Percentiles rank a stretch among this genome's conserved stretches.
Evolutionary conservation across 805 yeast species (phyloP).

Genomic region (Wickerhamiella musiphila): DNA sequence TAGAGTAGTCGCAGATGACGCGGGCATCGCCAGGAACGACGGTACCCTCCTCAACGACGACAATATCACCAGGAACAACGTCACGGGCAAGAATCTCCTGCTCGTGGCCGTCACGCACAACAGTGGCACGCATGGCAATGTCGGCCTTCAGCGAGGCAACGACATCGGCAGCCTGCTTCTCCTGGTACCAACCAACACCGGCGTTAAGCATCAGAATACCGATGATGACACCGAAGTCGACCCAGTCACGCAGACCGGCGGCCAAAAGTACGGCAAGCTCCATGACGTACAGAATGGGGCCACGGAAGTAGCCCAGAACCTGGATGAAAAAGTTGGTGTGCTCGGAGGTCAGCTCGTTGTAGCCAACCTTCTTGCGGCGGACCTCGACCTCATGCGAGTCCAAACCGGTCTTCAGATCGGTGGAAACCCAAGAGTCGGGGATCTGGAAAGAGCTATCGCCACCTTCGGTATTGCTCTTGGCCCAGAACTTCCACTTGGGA

Average conservation of each 20-base stretch:
- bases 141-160: conserved; percentile 92
- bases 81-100: conserved; percentile 66
- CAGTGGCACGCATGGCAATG: conserved; percentile 75
- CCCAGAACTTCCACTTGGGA: conserved; percentile 45
- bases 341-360: conserved; percentile 79
- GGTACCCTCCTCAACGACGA: conserved; percentile 82
- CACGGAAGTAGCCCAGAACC: conserved; percentile 73
- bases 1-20: conserved; percentile 27
- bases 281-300: conserved; percentile 93
- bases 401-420: conserved; percentile 66
- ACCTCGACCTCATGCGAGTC: conserved; percentile 53
- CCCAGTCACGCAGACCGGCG: conserved; percentile 96
- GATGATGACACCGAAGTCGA: conserved; percentile 93
- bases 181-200: conserved; percentile 90
- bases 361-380: conserved; percentile 83
- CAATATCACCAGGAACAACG: conserved; percentile 87
- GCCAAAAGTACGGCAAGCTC: conserved; percentile 89
- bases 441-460: conserved; percentile 25
- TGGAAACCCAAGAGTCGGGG: conserved; percentile 68
- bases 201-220: conserved; percentile 80
- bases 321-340: conserved; percentile 61
- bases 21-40: conserved; percentile 91
- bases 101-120: conserved; percentile 69
- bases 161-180: conserved; percentile 94
- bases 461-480: conserved; percentile 32